These are phyloP conservation scores for Davidsoniella eucalypti DNA, from an alignment of 2,329 filamentous ascomycete genomes.

Conservation along the genomic window DNA sequence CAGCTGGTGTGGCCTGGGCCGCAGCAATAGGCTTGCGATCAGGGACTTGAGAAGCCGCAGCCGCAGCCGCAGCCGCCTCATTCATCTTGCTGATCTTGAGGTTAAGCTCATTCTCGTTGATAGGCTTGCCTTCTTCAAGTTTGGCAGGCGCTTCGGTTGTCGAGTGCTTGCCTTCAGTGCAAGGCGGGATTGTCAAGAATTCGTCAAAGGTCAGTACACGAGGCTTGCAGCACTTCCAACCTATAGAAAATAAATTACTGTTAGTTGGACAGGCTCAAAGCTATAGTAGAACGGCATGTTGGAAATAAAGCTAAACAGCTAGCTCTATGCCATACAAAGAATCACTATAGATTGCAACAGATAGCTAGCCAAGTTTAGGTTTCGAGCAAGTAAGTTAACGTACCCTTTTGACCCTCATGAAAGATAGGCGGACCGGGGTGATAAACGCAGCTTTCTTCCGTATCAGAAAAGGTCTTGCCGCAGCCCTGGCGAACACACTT, in stretches of 20 bases:
- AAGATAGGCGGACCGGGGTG: constrained; percentile 90
- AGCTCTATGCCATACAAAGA: too few relatives aligned
- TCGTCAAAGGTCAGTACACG: constrained; percentile 96
- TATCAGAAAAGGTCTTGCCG: constrained; percentile 70
- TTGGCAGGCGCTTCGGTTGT: constrained; percentile 57
- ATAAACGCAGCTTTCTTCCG: constrained; percentile 65
- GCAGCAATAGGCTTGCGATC: constrained; percentile 24
- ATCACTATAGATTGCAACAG: too few relatives aligned
- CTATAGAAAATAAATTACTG: constrained; percentile 28
- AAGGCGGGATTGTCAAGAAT: constrained; percentile 83
- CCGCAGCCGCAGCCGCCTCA: constrained; percentile 22
- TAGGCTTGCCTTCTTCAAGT: constrained; percentile 39
- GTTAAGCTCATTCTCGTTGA: constrained; percentile 26
- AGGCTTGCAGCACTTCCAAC: constrained; percentile 98
- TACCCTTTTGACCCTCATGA: constrained; percentile 97
- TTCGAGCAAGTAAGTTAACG: constrained; percentile 16
- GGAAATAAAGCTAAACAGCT: not conserved
- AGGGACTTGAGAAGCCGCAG: constrained; percentile 25
- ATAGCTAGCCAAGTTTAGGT: not conserved
- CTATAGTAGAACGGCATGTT: too few relatives aligned
- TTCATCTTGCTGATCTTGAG: constrained; percentile 38
- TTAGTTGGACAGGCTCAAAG: not conserved
- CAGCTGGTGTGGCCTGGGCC: constrained; percentile 30
- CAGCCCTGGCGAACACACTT: constrained; percentile 97
- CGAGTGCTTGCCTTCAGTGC: constrained; percentile 83